A percentile compares a stretch with the other conserved stretches of the same genome.
Evolutionary conservation across 139 green algal species (phyloP).

Genomic region (Auxenochlorella protothecoides): DNA sequence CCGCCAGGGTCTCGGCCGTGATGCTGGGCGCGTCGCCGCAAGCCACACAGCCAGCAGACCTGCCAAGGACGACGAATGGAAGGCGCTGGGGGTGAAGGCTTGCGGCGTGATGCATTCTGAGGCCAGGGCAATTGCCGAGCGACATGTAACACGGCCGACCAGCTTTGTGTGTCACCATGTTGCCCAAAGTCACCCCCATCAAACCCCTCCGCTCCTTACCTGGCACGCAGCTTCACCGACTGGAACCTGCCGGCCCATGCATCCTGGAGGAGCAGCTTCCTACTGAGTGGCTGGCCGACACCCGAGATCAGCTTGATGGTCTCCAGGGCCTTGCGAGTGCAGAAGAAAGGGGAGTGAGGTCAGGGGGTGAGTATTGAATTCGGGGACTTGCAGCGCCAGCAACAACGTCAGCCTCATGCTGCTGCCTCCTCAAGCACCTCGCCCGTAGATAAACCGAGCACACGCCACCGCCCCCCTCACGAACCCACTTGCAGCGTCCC

Average conservation of each 20-base stretch:
- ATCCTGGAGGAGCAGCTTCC: conserved; percentile 67
- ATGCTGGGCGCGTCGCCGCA: conserved; percentile 49
- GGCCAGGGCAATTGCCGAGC: no score
- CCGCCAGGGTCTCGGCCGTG: conserved; percentile 33
- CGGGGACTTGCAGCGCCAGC: not conserved
- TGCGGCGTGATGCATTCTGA: no score
- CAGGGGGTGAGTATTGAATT: not conserved
- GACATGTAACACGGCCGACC: no score
- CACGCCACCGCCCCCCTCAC: conserved; percentile 13
- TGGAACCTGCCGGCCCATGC: conserved; percentile 50
- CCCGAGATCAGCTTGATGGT: conserved; percentile 75
- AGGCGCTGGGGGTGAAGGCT: no score
- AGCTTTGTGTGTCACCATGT: no score
- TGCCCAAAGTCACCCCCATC: no score
- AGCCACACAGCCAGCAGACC: conserved; percentile 40
- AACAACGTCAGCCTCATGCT: conserved; percentile 21
- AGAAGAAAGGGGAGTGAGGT: not conserved
- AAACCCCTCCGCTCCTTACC: not conserved
- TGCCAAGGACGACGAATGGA: not conserved
- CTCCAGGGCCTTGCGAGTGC: conserved; percentile 59
- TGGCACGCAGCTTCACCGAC: conserved; percentile 56
- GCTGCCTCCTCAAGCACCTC: conserved; percentile 58
- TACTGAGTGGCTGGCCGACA: conserved; percentile 44
- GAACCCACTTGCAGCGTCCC: conserved; percentile 85
- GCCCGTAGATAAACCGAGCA: no score